Evolutionary conservation across 2,329 filamentous ascomycete genomes (phyloP).

Genomic region (Claviceps sp.): DNA sequence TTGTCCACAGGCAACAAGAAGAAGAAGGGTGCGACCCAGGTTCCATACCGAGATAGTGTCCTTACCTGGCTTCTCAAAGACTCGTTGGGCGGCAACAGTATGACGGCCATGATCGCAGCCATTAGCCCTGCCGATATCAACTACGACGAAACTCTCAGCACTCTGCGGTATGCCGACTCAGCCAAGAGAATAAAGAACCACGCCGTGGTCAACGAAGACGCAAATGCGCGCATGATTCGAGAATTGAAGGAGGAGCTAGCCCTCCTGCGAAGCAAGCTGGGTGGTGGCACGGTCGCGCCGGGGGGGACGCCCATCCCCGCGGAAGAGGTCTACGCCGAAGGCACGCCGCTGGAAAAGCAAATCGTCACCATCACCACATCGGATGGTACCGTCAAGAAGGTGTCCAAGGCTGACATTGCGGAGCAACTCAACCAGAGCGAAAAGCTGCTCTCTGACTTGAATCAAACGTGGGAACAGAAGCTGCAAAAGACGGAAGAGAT

Average conservation of each 20-base stretch:
- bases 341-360: slow-evolving; percentile 86
- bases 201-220: slow-evolving; percentile 96
- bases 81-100: slow-evolving; percentile 92
- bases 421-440: slow-evolving; percentile 94
- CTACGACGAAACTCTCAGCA: slow-evolving; percentile 94
- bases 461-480: slow-evolving; percentile 98
- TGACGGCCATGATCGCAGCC: slow-evolving; percentile 99
- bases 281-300: slow-evolving; percentile 34
- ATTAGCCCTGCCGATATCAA: slow-evolving; percentile 98
- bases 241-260: slow-evolving; percentile 92
- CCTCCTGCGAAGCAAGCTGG: slow-evolving; percentile 74
- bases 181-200: slow-evolving; percentile 99
- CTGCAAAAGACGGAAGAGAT: slow-evolving; percentile 89
- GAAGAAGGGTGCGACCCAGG: slow-evolving; percentile 59
- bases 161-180: slow-evolving; percentile 88
- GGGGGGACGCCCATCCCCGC: slow-evolving; percentile 38
- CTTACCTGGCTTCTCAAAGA: slow-evolving; percentile 96
- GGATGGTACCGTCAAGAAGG: slow-evolving; percentile 82
- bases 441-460: slow-evolving; percentile 88
- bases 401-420: slow-evolving; percentile 95
- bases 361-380: slow-evolving; percentile 84
- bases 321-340: slow-evolving; percentile 81
- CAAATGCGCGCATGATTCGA: slow-evolving; percentile 96
- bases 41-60: slow-evolving; percentile 94
- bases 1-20: slow-evolving; percentile 67